Evolutionary conservation across 73 alveolate species (phyloP), one percentile per base, ranked within the genome.

Genomic region (Symbiodinium pilosum): DNA sequence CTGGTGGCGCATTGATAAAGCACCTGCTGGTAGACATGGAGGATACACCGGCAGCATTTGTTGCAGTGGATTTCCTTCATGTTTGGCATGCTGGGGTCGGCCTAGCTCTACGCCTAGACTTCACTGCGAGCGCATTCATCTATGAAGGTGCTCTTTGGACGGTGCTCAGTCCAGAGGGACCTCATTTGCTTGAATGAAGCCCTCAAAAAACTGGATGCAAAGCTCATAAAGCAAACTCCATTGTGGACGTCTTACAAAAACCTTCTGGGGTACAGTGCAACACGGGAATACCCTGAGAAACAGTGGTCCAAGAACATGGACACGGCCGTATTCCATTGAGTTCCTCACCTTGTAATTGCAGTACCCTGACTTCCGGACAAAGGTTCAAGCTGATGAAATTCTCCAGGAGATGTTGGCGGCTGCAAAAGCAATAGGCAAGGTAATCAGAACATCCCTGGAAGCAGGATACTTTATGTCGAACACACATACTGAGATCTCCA

Each of bases 21-120:
- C 9, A 41, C 75, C 28, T 88, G 52, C 87, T 51, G 11, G 2
- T 52, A 12, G 73, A 88, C 43, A 83, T 1, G n/a, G 64, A n/a
- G 51, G 34, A 88, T 36, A 8, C 71, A 14, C 71, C 71, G 36
- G 95, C 95, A 21, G 71, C 71, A 3, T 88, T 59, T 24, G 56
- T 28, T 36, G 26, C 43, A 20, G 44, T 32, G 0, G 95, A 88
- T 30, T n/a, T 88, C 36, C 64, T 88, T n/a, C 95, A 88, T n/a
- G 47, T 88, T 0, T 64, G 75, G 75, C 71, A 88, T 38, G 86
- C 75, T 11, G 95, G 95, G 0, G 32, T 88, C 12, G 95, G 95
- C 8, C n/a, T n/a, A 86, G 54, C n/a, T n/a, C n/a, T 88, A 2
- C 87, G 95, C 8, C 30, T 54, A 6, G 95, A 88, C 43, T 88